Percentiles rank a stretch among this genome's conserved stretches.
phyloP scores from a whole-genome alignment of 495 filamentous ascomycete genomes.

The Aspergillus kassunensis region DNA sequence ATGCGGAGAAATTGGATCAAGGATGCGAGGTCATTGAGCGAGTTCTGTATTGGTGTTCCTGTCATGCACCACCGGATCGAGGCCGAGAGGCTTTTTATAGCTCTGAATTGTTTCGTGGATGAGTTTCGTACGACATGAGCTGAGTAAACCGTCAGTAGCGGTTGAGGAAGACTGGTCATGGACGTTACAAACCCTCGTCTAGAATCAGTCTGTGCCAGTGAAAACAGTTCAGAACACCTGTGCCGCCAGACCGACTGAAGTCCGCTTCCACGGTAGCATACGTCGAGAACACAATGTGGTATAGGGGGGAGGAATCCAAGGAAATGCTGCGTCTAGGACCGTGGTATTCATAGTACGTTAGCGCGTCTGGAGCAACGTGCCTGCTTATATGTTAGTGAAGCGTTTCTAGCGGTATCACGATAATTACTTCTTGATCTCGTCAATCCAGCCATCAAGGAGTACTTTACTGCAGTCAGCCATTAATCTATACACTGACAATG shows the following conservation, averaged over 20 bases:
- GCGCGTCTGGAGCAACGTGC: no score
- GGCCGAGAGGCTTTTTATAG: background rate
- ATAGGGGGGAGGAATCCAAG: no score
- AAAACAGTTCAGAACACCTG: no score
- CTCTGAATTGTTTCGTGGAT: background rate
- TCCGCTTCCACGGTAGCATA: no score
- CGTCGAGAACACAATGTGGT: no score
- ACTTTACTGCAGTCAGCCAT: background rate
- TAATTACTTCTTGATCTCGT: background rate
- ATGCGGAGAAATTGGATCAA: background rate
- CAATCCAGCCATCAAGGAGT: background rate
- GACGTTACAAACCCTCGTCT: no score
- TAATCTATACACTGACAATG: background rate
- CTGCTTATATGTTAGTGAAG: no score
- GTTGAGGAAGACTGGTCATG: background rate
- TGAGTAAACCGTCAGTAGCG: background rate
- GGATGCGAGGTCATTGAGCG: background rate
- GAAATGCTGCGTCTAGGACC: no score
- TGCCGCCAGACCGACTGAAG: no score
- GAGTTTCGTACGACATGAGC: background rate
- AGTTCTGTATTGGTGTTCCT: background rate
- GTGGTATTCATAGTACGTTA: no score
- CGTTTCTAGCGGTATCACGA: no score
- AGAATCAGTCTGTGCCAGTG: no score
- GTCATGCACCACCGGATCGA: background rate